Percentiles rank a stretch among this genome's conserved stretches.
Conservation (phyloP, 2,329 filamentous ascomycete species). For the Trichoderma lentiforme region DNA sequence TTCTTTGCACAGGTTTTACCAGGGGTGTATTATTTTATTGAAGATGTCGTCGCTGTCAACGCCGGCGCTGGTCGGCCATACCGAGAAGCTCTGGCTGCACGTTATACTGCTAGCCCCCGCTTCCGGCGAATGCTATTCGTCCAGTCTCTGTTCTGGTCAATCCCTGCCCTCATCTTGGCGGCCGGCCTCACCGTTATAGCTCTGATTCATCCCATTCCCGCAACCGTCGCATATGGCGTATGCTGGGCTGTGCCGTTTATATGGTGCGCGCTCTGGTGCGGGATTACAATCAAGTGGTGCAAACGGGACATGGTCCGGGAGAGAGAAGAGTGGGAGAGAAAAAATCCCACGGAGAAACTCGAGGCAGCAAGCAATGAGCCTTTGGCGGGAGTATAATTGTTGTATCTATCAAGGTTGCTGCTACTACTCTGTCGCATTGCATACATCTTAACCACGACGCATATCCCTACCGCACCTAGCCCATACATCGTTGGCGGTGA, state of each 20-base stretch:
- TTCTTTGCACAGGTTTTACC: constrained; percentile 46
- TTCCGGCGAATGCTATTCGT: constrained; percentile 41
- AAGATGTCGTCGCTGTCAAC: constrained; percentile 66
- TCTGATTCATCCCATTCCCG: constrained; percentile 34
- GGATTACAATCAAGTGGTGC: constrained; percentile 36
- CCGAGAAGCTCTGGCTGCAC: constrained; percentile 40
- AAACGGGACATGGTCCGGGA: constrained; percentile 37
- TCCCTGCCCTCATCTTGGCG: constrained; percentile 38
- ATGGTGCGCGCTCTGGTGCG: constrained; percentile 35
- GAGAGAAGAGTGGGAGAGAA: constrained; percentile 36
- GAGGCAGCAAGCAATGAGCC: neutral
- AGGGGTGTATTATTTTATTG: constrained; percentile 61
- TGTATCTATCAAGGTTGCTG: neutral
- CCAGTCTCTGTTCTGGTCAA: constrained; percentile 41
- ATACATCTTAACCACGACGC: neutral
- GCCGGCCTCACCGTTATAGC: constrained; percentile 36
- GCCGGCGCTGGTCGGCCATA: constrained; percentile 51
- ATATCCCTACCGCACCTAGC: neutral
- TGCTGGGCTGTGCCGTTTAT: constrained; percentile 41
- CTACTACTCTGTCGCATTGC: neutral
- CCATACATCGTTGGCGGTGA: constrained; percentile 9
- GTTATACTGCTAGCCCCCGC: constrained; percentile 40
- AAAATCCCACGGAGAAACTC: neutral
- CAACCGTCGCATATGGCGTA: constrained; percentile 36
- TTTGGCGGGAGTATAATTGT: neutral